Base-by-base conservation (phyloP, 2,329 filamentous ascomycete species). In the Clonostachys rhizophaga region DNA sequence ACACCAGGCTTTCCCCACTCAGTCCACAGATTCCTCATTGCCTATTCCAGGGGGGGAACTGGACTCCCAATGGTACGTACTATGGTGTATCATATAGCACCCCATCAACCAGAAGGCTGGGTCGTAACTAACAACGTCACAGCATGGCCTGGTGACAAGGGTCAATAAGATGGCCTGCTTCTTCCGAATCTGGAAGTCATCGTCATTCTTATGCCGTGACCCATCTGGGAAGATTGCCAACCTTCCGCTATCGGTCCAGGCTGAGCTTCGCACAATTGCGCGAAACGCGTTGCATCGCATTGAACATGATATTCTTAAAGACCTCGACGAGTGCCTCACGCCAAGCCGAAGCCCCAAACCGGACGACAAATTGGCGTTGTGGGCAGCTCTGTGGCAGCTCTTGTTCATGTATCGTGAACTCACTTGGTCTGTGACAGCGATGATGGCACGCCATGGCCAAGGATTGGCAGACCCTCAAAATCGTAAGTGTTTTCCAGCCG, bases 311-410 rank as follows among this genome's bases (percentile, higher is more conserved):
- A 63, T 73, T 35, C 58, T 71, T 43, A 65, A 62, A 51, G 62
- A 66, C 36, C 59, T 72, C 24, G 69, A 72, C 44, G 64, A 65
- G 30, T 39, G 44, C 20, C 17, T 35, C 5, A 48, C 42, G 9
- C 36, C 47, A 13, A n/a, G 34, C 16, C 24, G 34, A 11, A 61
- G 70, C 20, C 63, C 69, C 12, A 63, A 65, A 54, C 50, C 58
- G 1, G 57, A 68, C 13, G 70, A 72, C 45, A 65, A 64, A 43
- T 57, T 75, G 48, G 65, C 68, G n/a, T 54, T 76, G 18, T 77
- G 74, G 72, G 69, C 65, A 14, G 69, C 67, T 54, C 57, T 75
- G 56, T 76, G 75, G 72, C 70, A 75, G 50, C 57, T 76, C 47
- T 70, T 77, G 40, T 61, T 76, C 39, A 68, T 75, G 54, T 76